Conservation (phyloP, 1,139 yeast species). For the Hansenula sp. region DNA sequence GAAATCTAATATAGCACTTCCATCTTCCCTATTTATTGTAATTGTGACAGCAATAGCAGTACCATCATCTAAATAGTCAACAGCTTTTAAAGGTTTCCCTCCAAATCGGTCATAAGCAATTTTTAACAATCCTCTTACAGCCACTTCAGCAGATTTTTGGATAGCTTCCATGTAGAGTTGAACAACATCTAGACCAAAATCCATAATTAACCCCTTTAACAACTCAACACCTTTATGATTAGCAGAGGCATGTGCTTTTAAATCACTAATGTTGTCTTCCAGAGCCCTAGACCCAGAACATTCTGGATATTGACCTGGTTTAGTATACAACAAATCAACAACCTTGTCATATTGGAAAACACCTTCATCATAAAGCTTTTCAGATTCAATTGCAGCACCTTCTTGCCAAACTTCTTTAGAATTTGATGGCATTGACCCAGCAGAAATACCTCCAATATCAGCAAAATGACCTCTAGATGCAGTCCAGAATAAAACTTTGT, state of each 20-base stretch:
- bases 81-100: conserved; percentile 24
- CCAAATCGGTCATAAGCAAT: conserved; percentile 23
- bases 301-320: conserved; percentile 38
- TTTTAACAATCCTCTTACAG: conserved; percentile 33
- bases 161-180: conserved; percentile 41
- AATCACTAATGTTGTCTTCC: conserved; percentile 42
- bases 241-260: conserved; percentile 46
- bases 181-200: conserved; percentile 33
- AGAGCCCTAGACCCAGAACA: conserved; percentile 45
- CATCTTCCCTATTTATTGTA: conserved; percentile 31
- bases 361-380: conserved; percentile 34
- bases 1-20: conserved; percentile 40
- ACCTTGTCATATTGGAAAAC: conserved; percentile 37
- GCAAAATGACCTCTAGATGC: conserved; percentile 52
- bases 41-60: conserved; percentile 35
- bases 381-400: conserved; percentile 43
- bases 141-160: conserved; percentile 37
- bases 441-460: conserved; percentile 44
- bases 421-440: conserved; percentile 47
- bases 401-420: conserved; percentile 42
- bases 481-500: conserved; percentile 34
- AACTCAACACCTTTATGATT: conserved; percentile 42
- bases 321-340: conserved; percentile 30
- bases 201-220: conserved; percentile 32
- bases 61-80: conserved; percentile 46